Conservation (phyloP, 768 basidiomycete genomes). For the Calocera cornea region DNA sequence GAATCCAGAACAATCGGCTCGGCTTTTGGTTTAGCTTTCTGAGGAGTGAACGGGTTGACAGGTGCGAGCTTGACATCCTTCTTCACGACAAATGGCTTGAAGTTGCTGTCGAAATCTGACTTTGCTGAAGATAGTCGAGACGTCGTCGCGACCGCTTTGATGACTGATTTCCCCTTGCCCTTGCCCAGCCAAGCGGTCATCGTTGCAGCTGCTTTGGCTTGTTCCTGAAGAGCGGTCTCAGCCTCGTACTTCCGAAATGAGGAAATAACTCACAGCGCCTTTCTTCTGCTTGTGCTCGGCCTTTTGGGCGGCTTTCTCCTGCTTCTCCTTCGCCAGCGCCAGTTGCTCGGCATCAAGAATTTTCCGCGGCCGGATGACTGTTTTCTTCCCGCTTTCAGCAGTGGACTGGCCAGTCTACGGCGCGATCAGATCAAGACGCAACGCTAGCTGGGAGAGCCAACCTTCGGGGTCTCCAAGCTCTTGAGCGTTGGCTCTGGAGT, state of each 20-base stretch:
- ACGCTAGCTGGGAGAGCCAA: background rate
- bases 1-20: conserved; percentile 15
- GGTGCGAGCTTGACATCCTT: conserved; percentile 63
- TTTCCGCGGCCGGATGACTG: conserved; percentile 28
- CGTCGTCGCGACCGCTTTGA: conserved; percentile 15
- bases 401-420: background rate
- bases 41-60: conserved; percentile 47
- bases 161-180: background rate
- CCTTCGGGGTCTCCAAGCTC: background rate
- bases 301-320: conserved; percentile 13
- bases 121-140: conserved; percentile 27
- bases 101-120: conserved; percentile 58
- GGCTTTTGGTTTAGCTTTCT: conserved; percentile 17
- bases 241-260: background rate
- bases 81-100: conserved; percentile 68
- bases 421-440: background rate
- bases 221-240: background rate
- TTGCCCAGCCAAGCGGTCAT: conserved; percentile 2
- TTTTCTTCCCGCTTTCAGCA: conserved; percentile 3
- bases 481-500: conserved; percentile 5
- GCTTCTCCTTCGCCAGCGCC: conserved; percentile 10
- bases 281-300: conserved; percentile 27
- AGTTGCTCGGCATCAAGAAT: conserved; percentile 18
- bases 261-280: conserved; percentile 18
- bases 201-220: conserved; percentile 5